These are phyloP conservation scores for Limnomonas spitsbergensis DNA, from an alignment of 139 green algal genomes.

Conservation along the genomic window DNA sequence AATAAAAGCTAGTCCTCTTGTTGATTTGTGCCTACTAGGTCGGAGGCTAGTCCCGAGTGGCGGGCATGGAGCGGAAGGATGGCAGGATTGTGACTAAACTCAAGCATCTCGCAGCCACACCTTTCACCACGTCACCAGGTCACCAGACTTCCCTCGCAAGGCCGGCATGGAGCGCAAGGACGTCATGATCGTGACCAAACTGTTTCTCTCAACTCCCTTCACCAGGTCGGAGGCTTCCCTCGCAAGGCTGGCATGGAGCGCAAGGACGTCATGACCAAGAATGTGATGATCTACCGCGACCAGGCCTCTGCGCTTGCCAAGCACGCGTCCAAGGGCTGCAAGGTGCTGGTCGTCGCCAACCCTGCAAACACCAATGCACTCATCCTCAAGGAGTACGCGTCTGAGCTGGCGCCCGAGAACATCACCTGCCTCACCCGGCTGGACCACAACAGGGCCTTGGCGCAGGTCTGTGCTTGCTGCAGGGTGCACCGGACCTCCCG, in stretches of 20 bases:
- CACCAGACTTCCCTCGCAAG: slow-evolving; percentile 61
- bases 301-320: slow-evolving; percentile 78
- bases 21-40: too few species aligned
- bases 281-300: slow-evolving; percentile 73
- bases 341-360: slow-evolving; percentile 90
- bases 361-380: slow-evolving; percentile 93
- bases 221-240: slow-evolving; percentile 43
- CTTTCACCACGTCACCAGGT: slow-evolving; percentile 17
- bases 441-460: slow-evolving; percentile 94
- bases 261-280: slow-evolving; percentile 85
- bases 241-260: slow-evolving; percentile 88
- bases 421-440: slow-evolving; percentile 90
- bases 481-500: too few species aligned
- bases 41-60: too few species aligned
- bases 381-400: slow-evolving; percentile 81
- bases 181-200: too few species aligned
- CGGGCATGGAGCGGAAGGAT: too few species aligned
- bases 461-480: too few species aligned
- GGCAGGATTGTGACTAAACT: too few species aligned
- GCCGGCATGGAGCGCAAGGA: too few species aligned
- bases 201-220: too few species aligned
- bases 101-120: too few species aligned
- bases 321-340: slow-evolving; percentile 55
- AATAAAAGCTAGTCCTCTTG: too few species aligned
- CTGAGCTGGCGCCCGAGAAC: slow-evolving; percentile 82